These are phyloP conservation scores for Rutstroemia sp. DNA, from an alignment of 2,329 filamentous ascomycete genomes.

Conservation along the genomic window DNA sequence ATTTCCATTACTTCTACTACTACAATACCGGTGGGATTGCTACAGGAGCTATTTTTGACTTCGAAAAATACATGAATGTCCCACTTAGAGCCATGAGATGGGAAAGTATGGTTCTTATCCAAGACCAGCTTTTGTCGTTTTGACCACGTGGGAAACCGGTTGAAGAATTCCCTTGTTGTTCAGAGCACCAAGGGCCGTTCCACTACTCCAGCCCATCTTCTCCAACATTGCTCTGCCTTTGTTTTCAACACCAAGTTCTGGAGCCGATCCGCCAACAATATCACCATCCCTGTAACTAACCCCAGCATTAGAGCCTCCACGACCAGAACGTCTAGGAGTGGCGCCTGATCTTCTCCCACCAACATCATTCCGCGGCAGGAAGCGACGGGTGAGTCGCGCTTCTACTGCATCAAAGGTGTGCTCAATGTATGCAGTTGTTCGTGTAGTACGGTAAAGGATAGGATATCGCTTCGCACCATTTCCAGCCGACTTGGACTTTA, in stretches of 20 bases:
- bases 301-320: conserved; percentile 31
- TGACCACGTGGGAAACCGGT: conserved; percentile 81
- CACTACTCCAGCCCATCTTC: conserved; percentile 94
- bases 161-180: conserved; percentile 86
- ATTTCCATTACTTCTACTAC: too few species aligned
- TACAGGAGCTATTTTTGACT: too few species aligned
- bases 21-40: too few species aligned
- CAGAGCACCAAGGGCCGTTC: conserved; percentile 71
- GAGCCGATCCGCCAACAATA: conserved; percentile 75
- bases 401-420: conserved; percentile 44
- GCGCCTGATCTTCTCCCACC: conserved; percentile 27
- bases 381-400: conserved; percentile 42
- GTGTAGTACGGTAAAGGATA: conserved; percentile 65
- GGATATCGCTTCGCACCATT: conserved; percentile 67
- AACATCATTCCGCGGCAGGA: conserved; percentile 47
- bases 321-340: conserved; percentile 20
- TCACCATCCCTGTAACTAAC: conserved; percentile 74
- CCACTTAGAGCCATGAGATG: background rate
- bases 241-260: conserved; percentile 76
- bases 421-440: conserved; percentile 55
- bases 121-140: conserved; percentile 76
- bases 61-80: background rate
- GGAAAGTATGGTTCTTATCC: conserved; percentile 35
- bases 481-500: conserved; percentile 81
- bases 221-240: conserved; percentile 81